Percentiles rank a stretch among this genome's conserved stretches.
Evolutionary conservation across 164 flowering plant species (phyloP).

Genomic region (Kalanchoe fedtschenkoi): DNA sequence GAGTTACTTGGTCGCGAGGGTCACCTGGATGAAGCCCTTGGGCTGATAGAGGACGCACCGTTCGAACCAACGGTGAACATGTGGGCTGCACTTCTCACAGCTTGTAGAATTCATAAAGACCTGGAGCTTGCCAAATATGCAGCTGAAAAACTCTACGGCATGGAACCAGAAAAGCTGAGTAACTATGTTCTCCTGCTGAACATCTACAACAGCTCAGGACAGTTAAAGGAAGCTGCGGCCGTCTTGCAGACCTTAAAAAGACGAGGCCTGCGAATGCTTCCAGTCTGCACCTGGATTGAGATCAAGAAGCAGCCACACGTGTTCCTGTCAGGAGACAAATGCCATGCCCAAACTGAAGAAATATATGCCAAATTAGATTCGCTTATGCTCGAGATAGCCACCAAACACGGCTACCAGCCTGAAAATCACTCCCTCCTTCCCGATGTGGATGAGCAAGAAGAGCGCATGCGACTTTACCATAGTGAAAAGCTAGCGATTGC

Average conservation of each 20-base stretch:
- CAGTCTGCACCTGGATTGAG: constrained; percentile 73
- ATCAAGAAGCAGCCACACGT: constrained; percentile 37
- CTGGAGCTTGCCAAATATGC: constrained; percentile 72
- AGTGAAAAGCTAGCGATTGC: constrained; percentile 75
- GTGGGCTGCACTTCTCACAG: constrained; percentile 88
- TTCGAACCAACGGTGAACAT: constrained; percentile 56
- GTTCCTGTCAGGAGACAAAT: constrained; percentile 54
- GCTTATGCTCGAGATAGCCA: constrained; percentile 42
- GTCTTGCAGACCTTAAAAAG: constrained; percentile 43
- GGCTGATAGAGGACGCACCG: constrained; percentile 56
- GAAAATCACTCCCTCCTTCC: constrained; percentile 44
- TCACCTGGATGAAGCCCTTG: constrained; percentile 59
- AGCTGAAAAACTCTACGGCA: constrained; percentile 63
- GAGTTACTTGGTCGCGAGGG: constrained; percentile 66
- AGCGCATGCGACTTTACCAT: constrained; percentile 29
- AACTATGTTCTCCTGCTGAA: constrained; percentile 68
- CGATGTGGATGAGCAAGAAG: constrained; percentile 71
- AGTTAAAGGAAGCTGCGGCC: constrained; percentile 47
- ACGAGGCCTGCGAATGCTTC: constrained; percentile 58
- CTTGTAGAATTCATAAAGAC: constrained; percentile 62
- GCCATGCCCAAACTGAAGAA: constrained; percentile 33
- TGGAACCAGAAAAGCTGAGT: constrained; percentile 68
- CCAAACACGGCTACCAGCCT: constrained; percentile 41
- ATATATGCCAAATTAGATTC: constrained; percentile 39
- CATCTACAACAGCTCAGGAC: constrained; percentile 50